Evolutionary conservation across 2,329 filamentous ascomycete genomes (phyloP).

Genomic region (Periglandula ipomoeae): DNA sequence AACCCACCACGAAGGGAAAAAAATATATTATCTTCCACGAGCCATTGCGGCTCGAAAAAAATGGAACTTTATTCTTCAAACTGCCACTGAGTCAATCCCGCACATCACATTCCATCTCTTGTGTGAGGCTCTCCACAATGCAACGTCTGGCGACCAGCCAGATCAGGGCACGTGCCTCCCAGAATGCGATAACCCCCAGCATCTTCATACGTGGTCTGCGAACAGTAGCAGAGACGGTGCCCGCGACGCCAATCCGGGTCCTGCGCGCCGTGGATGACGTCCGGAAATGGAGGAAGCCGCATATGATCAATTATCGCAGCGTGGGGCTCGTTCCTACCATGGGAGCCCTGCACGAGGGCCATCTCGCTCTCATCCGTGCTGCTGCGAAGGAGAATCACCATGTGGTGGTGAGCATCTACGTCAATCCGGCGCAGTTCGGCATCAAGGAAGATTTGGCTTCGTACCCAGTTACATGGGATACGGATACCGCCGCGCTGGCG

Average conservation of each 20-base stretch:
- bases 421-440: constrained; percentile 96
- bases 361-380: constrained; percentile 74
- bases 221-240: constrained; percentile 34
- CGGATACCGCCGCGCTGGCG: constrained; percentile 60
- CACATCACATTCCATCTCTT: not conserved
- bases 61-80: not conserved
- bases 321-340: constrained; percentile 93
- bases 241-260: constrained; percentile 54
- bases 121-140: not conserved
- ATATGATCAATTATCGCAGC: constrained; percentile 56
- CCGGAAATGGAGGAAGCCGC: constrained; percentile 58
- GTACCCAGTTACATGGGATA: constrained; percentile 85
- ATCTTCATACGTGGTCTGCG: constrained; percentile 14
- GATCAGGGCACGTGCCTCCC: constrained; percentile 1
- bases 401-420: constrained; percentile 85
- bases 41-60: not conserved
- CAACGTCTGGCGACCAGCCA: not conserved
- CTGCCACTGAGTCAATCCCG: no score
- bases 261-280: constrained; percentile 68
- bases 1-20: constrained; percentile 32
- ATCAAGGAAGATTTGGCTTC: constrained; percentile 76
- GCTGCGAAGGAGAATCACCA: constrained; percentile 78
- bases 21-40: not conserved
- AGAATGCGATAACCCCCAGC: constrained; percentile 8
- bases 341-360: constrained; percentile 91